Conservation (phyloP, 2,329 filamentous ascomycete genomes). For the Purpureocillium takamizusanense region DNA sequence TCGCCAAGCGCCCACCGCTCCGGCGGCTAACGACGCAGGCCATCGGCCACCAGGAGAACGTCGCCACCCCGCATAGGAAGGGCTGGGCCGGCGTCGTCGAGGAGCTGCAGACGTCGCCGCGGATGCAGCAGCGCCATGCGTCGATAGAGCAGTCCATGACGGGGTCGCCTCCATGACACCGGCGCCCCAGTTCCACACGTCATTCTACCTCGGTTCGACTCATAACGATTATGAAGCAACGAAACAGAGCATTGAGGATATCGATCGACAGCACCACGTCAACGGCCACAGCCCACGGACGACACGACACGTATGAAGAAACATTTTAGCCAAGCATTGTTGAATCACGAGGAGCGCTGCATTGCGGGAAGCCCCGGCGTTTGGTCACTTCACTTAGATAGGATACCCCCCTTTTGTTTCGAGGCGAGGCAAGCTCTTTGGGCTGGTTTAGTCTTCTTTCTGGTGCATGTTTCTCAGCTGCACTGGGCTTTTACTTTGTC, state of each 20-base stretch:
- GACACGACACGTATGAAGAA: neutral
- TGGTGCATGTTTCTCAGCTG: too few relatives aligned
- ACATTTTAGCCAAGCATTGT: conserved; percentile 13
- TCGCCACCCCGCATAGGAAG: conserved; percentile 36
- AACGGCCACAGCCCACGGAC: neutral
- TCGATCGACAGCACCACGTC: neutral
- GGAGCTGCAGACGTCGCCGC: conserved; percentile 51
- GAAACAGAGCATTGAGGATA: neutral
- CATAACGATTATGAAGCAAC: neutral
- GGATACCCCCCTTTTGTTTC: conserved; percentile 29
- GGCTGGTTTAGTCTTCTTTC: too few relatives aligned
- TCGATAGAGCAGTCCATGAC: conserved; percentile 52
- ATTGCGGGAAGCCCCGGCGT: conserved; percentile 3
- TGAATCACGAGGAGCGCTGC: conserved; percentile 12
- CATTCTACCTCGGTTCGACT: neutral
- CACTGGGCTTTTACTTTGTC: too few relatives aligned
- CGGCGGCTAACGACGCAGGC: conserved; percentile 45
- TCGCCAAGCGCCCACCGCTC: conserved; percentile 36
- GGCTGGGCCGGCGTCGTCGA: conserved; percentile 57
- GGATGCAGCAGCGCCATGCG: conserved; percentile 53
- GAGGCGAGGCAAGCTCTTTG: too few relatives aligned
- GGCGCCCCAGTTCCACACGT: neutral
- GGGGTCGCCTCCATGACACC: conserved; percentile 10
- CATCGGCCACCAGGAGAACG: conserved; percentile 41
- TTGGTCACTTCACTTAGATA: conserved; percentile 24